Conservation (phyloP, 176 grass and related monocot species). For the Oryza nivara region DNA sequence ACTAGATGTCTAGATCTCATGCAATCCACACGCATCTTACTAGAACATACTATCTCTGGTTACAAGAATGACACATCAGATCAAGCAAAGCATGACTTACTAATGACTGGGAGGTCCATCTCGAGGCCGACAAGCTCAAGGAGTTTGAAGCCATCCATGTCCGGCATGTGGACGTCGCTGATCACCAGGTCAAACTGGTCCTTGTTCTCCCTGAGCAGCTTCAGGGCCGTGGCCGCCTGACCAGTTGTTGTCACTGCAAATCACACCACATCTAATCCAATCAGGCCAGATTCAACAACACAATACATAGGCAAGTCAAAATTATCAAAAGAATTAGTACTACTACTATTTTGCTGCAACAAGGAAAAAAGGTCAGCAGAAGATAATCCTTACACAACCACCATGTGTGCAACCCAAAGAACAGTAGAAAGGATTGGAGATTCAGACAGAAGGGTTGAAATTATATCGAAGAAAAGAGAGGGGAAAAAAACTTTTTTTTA, state of each 20-base stretch:
- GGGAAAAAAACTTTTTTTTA: background rate
- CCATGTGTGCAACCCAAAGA: background rate
- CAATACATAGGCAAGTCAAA: slow-evolving; percentile 1
- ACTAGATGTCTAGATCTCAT: slow-evolving; percentile 28
- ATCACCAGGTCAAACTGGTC: slow-evolving; percentile 86
- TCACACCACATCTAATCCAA: slow-evolving; percentile 30
- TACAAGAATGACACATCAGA: background rate
- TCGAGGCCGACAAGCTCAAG: slow-evolving; percentile 83
- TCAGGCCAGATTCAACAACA: slow-evolving; percentile 16
- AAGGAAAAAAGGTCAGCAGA: background rate
- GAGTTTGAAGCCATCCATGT: slow-evolving; percentile 96
- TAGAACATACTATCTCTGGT: background rate
- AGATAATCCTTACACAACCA: background rate
- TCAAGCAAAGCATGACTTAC: slow-evolving; percentile 47
- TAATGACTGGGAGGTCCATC: slow-evolving; percentile 95
- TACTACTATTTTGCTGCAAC: background rate
- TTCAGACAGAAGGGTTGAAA: background rate
- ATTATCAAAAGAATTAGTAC: background rate
- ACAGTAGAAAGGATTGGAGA: background rate
- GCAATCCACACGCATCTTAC: slow-evolving; percentile 27
- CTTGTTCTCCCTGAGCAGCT: slow-evolving; percentile 79
- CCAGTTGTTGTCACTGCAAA: slow-evolving; percentile 75
- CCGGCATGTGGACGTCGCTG: slow-evolving; percentile 93
- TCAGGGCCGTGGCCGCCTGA: slow-evolving; percentile 63
- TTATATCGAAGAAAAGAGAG: background rate